Evolutionary conservation across 2,329 filamentous ascomycete genomes (phyloP), one percentile per base, ranked within the genome.

Genomic region (Dactylonectria estremocensis): DNA sequence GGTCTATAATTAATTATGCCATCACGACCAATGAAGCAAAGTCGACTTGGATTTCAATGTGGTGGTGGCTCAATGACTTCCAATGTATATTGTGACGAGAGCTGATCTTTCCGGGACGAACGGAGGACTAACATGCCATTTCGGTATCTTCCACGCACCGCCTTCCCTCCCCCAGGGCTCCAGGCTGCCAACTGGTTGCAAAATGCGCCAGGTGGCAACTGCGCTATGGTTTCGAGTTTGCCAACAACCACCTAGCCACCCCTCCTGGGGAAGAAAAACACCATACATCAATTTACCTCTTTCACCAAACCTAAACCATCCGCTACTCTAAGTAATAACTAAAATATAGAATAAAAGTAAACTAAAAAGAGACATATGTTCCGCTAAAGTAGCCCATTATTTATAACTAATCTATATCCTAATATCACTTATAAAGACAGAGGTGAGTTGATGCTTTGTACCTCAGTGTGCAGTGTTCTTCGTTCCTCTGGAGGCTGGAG

Each of bases 171-270:
- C 24, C 24, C 24, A 56, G 57, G 31, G 57, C 49, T 43, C 56
- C 52, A 57, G 63, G 49, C 48, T 61, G 37, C 35, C 52, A 20
- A 43, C 53, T 52, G 63, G 40, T 40, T 58, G 37, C 35, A 46
- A 20, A 50, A 53, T 52, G 64, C 64, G 45, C 57, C 45, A 46
- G 49, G 56, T 61, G 56, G 56, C 63, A 52, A 59, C 45, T 48
- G 35, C 46, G 54, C n/a, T 35, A 20, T 58, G 46, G 35, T 52
- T 46, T 49, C 33, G 48, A 50, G 48, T 22, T 16, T 43, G 14
- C 37, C 37, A 43, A n/a, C 37, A 43, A 5, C 14, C 14, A 37
- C 14, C 4, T 35, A 40, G 11, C 35, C 35, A 11, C 35, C 11
- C n/a, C n/a, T n/a, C n/a, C n/a, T n/a, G n/a, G n/a, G n/a, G n/a